A percentile compares a stretch with the other conserved stretches of the same genome.
phyloP scores from a whole-genome alignment of 805 yeast genomes.

The Lipomyces oligophaga region DNA sequence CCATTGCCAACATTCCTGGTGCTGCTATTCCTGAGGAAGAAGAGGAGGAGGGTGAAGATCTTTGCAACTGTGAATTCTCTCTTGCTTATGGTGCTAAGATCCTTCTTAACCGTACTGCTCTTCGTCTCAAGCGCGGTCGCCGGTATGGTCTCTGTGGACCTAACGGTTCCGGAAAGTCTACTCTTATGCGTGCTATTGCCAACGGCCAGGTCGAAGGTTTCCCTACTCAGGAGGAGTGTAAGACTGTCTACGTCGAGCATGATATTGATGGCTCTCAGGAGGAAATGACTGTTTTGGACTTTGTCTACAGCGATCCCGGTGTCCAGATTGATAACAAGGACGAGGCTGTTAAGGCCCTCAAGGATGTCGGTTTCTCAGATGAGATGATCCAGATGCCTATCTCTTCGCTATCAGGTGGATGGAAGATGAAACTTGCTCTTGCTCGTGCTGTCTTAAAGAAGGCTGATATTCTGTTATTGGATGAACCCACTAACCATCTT shows the following conservation, averaged over 20 bases:
- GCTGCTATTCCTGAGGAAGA: conserved; percentile 86
- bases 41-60: conserved; percentile 98
- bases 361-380: conserved; percentile 88
- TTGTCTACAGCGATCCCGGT: conserved; percentile 83
- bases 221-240: conserved; percentile 99
- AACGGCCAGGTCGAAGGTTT: conserved; percentile 99
- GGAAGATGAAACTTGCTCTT: conserved; percentile 99
- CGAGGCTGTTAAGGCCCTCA: conserved; percentile 73
- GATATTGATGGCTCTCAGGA: conserved; percentile 98
- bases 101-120: conserved; percentile 98
- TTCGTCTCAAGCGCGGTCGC: conserved; percentile 97
- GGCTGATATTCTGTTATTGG: conserved; percentile 95
- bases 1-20: conserved; percentile 96
- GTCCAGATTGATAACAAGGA: conserved; percentile 58
- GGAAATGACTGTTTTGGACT: conserved; percentile 89
- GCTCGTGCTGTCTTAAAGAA: conserved; percentile 99
- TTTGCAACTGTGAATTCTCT: conserved; percentile 99
- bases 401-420: conserved; percentile 98
- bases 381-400: conserved; percentile 94
- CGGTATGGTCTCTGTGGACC: conserved; percentile 99
- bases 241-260: conserved; percentile 99
- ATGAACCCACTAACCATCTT: conserved; percentile 99
- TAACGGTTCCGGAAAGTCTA: conserved; percentile 99
- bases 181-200: conserved; percentile 95
- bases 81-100: conserved; percentile 99